Evolutionary conservation across 805 yeast species (phyloP), one percentile per base, ranked within the genome.

Genomic region (Candida insectorum): DNA sequence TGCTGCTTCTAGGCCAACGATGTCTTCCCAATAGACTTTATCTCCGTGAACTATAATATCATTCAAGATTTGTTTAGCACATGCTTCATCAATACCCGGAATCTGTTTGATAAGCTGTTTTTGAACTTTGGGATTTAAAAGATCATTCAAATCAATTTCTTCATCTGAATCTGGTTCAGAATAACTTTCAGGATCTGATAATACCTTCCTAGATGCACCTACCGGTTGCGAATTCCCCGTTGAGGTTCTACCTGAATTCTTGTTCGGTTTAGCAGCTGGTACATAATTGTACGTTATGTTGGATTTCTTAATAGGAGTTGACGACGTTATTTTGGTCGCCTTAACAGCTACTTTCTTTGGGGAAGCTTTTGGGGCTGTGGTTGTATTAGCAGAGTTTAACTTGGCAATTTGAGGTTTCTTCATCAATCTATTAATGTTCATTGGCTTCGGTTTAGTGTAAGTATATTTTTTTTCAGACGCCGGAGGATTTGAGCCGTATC

Each of bases 21-120:
- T 84, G 52, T 93, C 97, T 33, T 83, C 91, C 97, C 97, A 93
- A 47, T 75, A 80, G 2, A 91, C 93, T 47, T 85, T 85, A 52
- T 89, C 96, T 10, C 96, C 96, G 34, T 79, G 80, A 4, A 88
- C 83, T 16, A 91, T 83, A 38, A 91, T 86, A 51, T 91, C 96
- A 43, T 83, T 84, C 36, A 91, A 62, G 32, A 91, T 89, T 53
- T 86, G 96, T 42, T 75, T 75, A 8, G 94, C 95, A 0, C 95
- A 81, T 4, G 50, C 48, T 35, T 75, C 78, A 56, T 91, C 97
- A 8, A 91, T 84, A 2, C 96, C 96, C 38, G 67, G 54, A 28
- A 73, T 52, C 6, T 72, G 65, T n/a, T 59, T 53, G 29, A 75
- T 71, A 15, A 75, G 44, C 17, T 49, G 51, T 10, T 60, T 61